These are phyloP conservation scores for Ceratocystis ficicola DNA, from an alignment of 2,329 filamentous ascomycete species.

Conservation along the genomic window DNA sequence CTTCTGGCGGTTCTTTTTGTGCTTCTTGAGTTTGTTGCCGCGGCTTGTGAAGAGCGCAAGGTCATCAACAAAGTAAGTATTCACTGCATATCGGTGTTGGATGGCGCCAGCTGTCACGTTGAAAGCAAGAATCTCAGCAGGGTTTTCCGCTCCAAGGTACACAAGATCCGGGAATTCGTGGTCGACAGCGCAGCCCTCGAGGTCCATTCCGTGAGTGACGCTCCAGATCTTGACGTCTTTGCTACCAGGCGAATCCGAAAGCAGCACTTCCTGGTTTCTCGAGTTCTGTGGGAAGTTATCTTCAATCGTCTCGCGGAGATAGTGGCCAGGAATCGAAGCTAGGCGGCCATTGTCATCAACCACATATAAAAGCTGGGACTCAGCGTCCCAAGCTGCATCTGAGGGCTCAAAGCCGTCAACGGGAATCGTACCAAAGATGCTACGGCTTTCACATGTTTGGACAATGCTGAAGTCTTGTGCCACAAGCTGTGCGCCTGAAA, in stretches of 20 bases:
- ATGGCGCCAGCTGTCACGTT: constrained; percentile 19
- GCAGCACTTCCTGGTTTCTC: constrained; percentile 3
- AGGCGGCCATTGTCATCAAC: constrained; percentile 21
- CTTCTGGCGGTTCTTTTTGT: constrained; percentile 15
- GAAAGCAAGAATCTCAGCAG: constrained; percentile 17
- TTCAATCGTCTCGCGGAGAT: neutral
- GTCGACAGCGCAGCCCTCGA: constrained; percentile 20
- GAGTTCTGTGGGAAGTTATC: neutral
- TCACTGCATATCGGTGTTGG: constrained; percentile 13
- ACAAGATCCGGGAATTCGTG: constrained; percentile 19
- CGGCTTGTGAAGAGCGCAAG: neutral
- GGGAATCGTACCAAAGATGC: constrained; percentile 18
- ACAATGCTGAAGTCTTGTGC: constrained; percentile 4
- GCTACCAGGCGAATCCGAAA: neutral
- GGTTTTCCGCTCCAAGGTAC: constrained; percentile 19
- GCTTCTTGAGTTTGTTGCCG: constrained; percentile 15
- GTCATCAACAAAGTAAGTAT: neutral
- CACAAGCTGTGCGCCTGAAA: constrained; percentile 12
- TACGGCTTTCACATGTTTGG: constrained; percentile 10
- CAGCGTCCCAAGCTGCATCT: constrained; percentile 21
- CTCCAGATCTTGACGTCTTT: constrained; percentile 19
- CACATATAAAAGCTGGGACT: constrained; percentile 13
- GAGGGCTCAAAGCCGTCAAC: constrained; percentile 18
- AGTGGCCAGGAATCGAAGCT: constrained; percentile 17
- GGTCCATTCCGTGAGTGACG: constrained; percentile 13